These are phyloP conservation scores for Leishmania tarentolae DNA, from an alignment of 208 protist genomes.

Conservation along the genomic window DNA sequence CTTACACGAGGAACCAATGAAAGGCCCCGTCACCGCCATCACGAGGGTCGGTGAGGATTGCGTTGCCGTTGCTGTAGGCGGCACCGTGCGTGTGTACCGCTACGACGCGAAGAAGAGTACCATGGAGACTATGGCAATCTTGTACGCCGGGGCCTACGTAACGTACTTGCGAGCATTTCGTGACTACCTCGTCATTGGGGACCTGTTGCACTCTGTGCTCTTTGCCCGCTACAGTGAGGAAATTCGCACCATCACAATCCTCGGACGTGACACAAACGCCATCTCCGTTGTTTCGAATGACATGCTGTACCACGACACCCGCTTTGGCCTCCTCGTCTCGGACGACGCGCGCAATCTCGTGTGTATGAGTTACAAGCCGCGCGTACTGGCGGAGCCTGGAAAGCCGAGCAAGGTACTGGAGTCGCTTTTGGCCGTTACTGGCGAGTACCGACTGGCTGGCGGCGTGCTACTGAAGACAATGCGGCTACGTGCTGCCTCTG, in stretches of 20 bases:
- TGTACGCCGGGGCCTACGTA: slow-evolving; percentile 87
- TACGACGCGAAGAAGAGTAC: slow-evolving; percentile 58
- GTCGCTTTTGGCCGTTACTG: slow-evolving; percentile 69
- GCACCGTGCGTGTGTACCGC: slow-evolving; percentile 81
- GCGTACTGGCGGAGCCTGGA: slow-evolving; percentile 39
- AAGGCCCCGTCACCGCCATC: slow-evolving; percentile 84
- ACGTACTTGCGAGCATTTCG: slow-evolving; percentile 69
- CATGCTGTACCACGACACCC: slow-evolving; percentile 76
- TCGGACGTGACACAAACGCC: slow-evolving; percentile 64
- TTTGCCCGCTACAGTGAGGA: slow-evolving; percentile 76
- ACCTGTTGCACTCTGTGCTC: slow-evolving; percentile 68
- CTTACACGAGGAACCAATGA: slow-evolving; percentile 74
- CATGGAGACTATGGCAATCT: slow-evolving; percentile 72
- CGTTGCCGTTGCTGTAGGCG: slow-evolving; percentile 77
- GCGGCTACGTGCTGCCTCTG: slow-evolving; percentile 48
- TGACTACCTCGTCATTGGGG: slow-evolving; percentile 83
- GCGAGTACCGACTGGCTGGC: slow-evolving; percentile 77
- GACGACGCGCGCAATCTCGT: slow-evolving; percentile 80
- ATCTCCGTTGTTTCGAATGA: slow-evolving; percentile 69
- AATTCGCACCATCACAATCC: slow-evolving; percentile 78
- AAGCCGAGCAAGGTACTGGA: slow-evolving; percentile 49
- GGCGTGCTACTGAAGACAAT: slow-evolving; percentile 63
- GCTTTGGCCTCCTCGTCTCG: slow-evolving; percentile 68
- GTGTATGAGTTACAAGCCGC: slow-evolving; percentile 77
- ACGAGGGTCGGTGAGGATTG: slow-evolving; percentile 44